These are phyloP conservation scores for Calycina herbarum DNA, from an alignment of 2,329 filamentous ascomycete species.

Conservation along the genomic window DNA sequence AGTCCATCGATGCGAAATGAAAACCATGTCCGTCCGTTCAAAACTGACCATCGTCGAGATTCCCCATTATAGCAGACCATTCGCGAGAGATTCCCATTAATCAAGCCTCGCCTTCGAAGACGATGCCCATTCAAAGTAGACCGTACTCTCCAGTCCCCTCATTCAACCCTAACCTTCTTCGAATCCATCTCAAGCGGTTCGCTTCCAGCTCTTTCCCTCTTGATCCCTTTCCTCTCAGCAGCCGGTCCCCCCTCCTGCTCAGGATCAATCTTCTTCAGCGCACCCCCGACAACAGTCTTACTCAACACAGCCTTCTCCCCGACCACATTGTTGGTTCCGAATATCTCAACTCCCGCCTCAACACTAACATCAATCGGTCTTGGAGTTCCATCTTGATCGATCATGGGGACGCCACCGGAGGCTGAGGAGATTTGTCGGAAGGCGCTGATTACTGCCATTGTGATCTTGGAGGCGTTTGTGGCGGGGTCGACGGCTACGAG, in stretches of 20 bases:
- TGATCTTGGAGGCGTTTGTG: slow-evolving; percentile 44
- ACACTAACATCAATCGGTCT: slow-evolving; percentile 46
- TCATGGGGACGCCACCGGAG: slow-evolving; percentile 46
- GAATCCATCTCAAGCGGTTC: slow-evolving; percentile 15
- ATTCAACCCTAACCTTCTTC: slow-evolving; percentile 21
- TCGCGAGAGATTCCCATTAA: no score
- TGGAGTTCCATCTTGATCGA: slow-evolving; percentile 46
- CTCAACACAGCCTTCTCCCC: slow-evolving; percentile 34
- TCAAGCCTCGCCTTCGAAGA: no score
- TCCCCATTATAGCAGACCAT: no score
- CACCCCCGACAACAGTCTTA: background rate
- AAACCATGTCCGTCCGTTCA: background rate
- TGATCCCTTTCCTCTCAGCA: background rate
- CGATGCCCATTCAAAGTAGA: background rate
- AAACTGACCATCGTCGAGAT: background rate
- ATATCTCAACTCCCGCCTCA: slow-evolving; percentile 47
- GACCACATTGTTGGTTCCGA: slow-evolving; percentile 47
- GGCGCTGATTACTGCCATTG: slow-evolving; percentile 46
- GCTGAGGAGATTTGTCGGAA: slow-evolving; percentile 45
- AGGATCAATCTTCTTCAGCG: slow-evolving; percentile 8
- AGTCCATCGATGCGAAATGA: background rate
- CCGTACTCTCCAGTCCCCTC: background rate
- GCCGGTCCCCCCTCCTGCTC: slow-evolving; percentile 13
- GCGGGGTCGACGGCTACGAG: slow-evolving; percentile 44
- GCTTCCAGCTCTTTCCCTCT: slow-evolving; percentile 19